Conservation (phyloP, 1,139 yeast genomes). For the Candida sp. region DNA sequence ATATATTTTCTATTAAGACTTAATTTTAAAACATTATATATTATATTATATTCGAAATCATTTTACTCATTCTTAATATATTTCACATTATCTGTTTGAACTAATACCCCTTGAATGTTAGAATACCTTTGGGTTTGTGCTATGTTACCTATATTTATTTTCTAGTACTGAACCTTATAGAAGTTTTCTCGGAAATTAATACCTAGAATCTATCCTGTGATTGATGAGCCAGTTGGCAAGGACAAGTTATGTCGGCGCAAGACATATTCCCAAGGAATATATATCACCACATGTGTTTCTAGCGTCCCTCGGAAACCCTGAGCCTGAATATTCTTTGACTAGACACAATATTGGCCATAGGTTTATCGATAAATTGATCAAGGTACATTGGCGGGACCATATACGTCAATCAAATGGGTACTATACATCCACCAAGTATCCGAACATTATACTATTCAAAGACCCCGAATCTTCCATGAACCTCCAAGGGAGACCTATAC, state of each 20-base stretch:
- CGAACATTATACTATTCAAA: slow-evolving; percentile 29
- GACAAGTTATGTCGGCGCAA: background rate
- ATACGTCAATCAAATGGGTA: slow-evolving; percentile 5
- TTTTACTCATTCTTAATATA: too few species aligned
- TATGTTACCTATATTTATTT: too few species aligned
- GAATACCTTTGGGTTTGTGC: too few species aligned
- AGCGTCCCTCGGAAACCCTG: slow-evolving; percentile 81
- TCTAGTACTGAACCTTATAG: too few species aligned
- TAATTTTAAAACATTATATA: too few species aligned
- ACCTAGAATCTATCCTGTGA: too few species aligned
- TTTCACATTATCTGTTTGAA: too few species aligned
- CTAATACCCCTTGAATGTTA: too few species aligned
- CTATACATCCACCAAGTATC: slow-evolving; percentile 18
- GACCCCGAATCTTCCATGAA: slow-evolving; percentile 64
- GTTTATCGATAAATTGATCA: slow-evolving; percentile 34
- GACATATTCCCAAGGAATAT: background rate
- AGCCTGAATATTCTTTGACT: slow-evolving; percentile 53
- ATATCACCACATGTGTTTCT: slow-evolving; percentile 14
- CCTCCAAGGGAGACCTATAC: slow-evolving; percentile 53
- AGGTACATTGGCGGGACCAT: slow-evolving; percentile 20
- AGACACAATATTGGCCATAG: slow-evolving; percentile 79
- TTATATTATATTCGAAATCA: too few species aligned
- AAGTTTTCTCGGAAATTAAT: too few species aligned
- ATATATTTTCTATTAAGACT: too few species aligned
- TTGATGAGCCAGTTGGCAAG: too few species aligned